Conservation (phyloP, 1,139 yeast species). For the Hansenula lynferdii region DNA sequence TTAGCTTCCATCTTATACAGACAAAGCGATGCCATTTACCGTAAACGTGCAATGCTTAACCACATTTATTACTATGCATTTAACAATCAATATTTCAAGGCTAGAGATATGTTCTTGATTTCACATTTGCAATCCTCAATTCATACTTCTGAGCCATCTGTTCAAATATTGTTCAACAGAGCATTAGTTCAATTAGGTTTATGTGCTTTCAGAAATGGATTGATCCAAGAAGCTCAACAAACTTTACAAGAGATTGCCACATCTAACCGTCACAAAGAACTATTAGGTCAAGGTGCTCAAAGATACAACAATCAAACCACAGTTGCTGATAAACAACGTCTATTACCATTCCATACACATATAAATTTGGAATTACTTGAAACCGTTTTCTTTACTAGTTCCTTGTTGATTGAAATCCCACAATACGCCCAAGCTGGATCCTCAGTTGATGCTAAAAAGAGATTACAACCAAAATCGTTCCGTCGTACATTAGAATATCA, state of each 20-base stretch:
- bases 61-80: conserved; percentile 90
- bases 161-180: conserved; percentile 93
- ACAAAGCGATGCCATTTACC: conserved; percentile 63
- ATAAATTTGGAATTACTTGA: conserved; percentile 93
- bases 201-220: conserved; percentile 90
- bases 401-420: conserved; percentile 90
- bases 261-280: conserved; percentile 82
- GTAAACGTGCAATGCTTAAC: conserved; percentile 79
- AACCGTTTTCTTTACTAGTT: conserved; percentile 87
- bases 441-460: conserved; percentile 49
- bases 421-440: conserved; percentile 62
- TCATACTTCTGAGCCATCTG: conserved; percentile 75
- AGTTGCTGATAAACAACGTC: conserved; percentile 54
- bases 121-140: conserved; percentile 82
- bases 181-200: conserved; percentile 94
- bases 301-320: conserved; percentile 56
- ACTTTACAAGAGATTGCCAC: conserved; percentile 85
- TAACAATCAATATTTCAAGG: conserved; percentile 75
- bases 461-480: conserved; percentile 78
- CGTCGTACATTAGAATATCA: conserved; percentile 90
- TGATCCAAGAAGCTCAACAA: conserved; percentile 84
- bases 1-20: conserved; percentile 62
- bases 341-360: conserved; percentile 98
- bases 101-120: conserved; percentile 82
- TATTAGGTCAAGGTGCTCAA: conserved; percentile 89